A percentile compares a stretch with the other conserved stretches of the same genome.
These are phyloP conservation scores for Chloromonas sp. DNA, from an alignment of 163 green algal species.

Conservation along the genomic window DNA sequence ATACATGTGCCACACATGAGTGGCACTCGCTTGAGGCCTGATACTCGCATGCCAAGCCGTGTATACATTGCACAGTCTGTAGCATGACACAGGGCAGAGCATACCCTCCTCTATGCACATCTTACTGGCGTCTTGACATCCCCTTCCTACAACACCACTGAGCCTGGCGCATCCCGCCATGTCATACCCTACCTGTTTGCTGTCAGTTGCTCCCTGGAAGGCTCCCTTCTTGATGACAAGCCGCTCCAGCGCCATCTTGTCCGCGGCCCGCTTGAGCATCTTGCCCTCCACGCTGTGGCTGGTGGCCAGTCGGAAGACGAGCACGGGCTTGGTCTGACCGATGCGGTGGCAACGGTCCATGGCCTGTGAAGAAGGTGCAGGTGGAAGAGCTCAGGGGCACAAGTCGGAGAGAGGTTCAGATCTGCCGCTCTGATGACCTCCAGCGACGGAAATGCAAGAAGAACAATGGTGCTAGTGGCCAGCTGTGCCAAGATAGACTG, in stretches of 20 bases:
- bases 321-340: conserved; percentile 89
- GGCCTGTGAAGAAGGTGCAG: conserved; percentile 52
- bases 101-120: not conserved
- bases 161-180: not conserved
- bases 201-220: conserved; percentile 55
- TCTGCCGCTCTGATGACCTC: no score
- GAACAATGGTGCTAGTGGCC: no score
- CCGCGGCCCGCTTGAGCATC: conserved; percentile 80
- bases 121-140: not conserved
- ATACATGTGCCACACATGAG: no score
- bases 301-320: conserved; percentile 91
- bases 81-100: not conserved
- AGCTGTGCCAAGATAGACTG: no score
- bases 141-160: not conserved
- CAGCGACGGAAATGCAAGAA: no score
- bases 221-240: conserved; percentile 94
- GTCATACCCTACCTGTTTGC: not conserved
- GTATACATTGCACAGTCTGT: not conserved
- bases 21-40: no score
- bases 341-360: conserved; percentile 99
- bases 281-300: conserved; percentile 88
- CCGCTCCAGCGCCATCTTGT: conserved; percentile 83
- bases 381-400: no score
- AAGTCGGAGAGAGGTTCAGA: no score
- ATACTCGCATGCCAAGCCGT: not conserved